Evolutionary conservation across 345 rosid species (phyloP).

Genomic region (Populus davidiana): DNA sequence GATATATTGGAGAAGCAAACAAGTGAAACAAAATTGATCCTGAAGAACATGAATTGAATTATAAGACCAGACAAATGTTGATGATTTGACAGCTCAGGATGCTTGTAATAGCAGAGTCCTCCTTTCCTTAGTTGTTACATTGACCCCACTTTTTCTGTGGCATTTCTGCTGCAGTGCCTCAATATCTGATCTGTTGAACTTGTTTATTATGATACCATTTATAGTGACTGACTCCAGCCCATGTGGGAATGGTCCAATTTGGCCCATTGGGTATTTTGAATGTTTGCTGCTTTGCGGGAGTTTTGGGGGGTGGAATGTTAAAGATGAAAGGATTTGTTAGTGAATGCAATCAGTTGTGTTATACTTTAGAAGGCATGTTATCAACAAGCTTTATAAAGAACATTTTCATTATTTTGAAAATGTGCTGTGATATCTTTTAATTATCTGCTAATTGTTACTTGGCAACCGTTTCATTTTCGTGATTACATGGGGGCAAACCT

Average conservation of each 20-base stretch:
- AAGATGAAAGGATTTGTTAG: too few relatives aligned
- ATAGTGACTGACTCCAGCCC: too few relatives aligned
- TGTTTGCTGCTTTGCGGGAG: too few relatives aligned
- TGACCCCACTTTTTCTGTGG: background rate
- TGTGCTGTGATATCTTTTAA: background rate
- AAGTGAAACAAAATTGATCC: too few relatives aligned
- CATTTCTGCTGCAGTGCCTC: background rate
- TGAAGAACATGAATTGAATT: too few relatives aligned
- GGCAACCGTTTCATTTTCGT: background rate
- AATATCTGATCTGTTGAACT: background rate
- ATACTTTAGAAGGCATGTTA: background rate
- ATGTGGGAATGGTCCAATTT: too few relatives aligned
- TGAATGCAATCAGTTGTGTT: too few relatives aligned
- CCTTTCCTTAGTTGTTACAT: background rate
- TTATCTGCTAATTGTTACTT: conserved; percentile 1
- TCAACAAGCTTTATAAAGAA: background rate
- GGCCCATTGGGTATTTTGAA: too few relatives aligned
- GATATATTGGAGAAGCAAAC: too few relatives aligned
- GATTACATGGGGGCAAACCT: background rate
- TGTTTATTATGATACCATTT: too few relatives aligned
- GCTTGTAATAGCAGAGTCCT: background rate
- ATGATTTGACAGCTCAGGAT: background rate
- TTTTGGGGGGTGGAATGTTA: too few relatives aligned
- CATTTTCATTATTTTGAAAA: background rate
- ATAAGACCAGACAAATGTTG: background rate